A percentile compares a stretch with the other conserved stretches of the same genome.
Conservation (phyloP, 805 yeast species). For the Metschnikowia vanudenii region DNA sequence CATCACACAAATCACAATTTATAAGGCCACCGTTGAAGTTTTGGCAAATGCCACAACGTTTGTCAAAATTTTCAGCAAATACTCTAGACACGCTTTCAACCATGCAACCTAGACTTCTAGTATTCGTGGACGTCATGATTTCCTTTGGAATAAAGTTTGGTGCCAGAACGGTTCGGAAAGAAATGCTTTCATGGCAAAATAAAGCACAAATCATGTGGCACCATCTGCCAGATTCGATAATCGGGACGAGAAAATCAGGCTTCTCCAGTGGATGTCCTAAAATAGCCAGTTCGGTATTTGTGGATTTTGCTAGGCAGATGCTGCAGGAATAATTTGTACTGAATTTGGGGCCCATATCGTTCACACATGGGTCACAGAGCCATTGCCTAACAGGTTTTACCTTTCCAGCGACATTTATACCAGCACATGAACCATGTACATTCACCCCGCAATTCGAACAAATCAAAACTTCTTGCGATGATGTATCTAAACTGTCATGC, state of each 20-base stretch:
- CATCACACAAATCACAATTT: conserved; percentile 45
- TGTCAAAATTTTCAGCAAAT: conserved; percentile 27
- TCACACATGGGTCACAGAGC: conserved; percentile 80
- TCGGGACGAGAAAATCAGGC: conserved; percentile 71
- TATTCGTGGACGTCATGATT: conserved; percentile 3
- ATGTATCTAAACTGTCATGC: conserved; percentile 25
- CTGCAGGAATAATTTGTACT: conserved; percentile 60
- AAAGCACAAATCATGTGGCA: conserved; percentile 73
- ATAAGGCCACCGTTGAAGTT: conserved; percentile 50
- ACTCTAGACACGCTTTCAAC: conserved; percentile 31
- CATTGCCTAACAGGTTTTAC: conserved; percentile 47
- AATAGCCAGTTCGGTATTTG: conserved; percentile 45
- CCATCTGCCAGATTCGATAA: conserved; percentile 64
- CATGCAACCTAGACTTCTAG: conserved; percentile 14
- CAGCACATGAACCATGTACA: conserved; percentile 73
- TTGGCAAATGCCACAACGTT: conserved; percentile 47
- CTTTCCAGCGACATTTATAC: conserved; percentile 29
- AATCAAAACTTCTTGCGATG: conserved; percentile 40
- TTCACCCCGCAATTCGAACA: conserved; percentile 68
- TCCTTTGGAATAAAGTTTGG: conserved; percentile 14
- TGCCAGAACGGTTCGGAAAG: conserved; percentile 14
- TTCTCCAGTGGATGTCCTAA: conserved; percentile 39
- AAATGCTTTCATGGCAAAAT: conserved; percentile 43
- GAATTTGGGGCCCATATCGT: conserved; percentile 59
- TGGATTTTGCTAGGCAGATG: conserved; percentile 59